Percentiles rank a stretch among this genome's conserved stretches.
These are phyloP conservation scores for Cymbopogon flexuosus DNA, from an alignment of 202 grass and related monocot genomes.

Conservation along the genomic window DNA sequence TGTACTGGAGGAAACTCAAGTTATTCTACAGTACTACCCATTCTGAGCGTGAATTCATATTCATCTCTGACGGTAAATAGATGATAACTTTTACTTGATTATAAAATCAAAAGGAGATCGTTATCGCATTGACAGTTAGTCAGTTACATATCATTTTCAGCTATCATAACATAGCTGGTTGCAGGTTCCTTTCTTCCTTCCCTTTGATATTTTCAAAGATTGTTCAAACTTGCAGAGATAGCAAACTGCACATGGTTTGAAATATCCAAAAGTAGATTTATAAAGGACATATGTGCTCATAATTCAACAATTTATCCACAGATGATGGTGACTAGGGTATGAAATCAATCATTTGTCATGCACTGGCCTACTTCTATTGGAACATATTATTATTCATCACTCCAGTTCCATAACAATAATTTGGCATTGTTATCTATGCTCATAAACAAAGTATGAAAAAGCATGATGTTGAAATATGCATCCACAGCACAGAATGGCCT, in stretches of 20 bases:
- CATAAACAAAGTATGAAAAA: neutral
- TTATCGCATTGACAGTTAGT: neutral
- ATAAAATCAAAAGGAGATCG: neutral
- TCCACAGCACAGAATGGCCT: neutral
- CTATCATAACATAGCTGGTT: neutral
- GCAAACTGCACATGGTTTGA: constrained; percentile 18
- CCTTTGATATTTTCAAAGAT: constrained; percentile 3
- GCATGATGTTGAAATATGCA: neutral
- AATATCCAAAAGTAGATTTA: neutral
- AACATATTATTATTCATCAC: constrained; percentile 10
- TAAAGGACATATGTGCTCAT: neutral
- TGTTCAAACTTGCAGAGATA: neutral
- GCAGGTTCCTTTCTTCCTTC: neutral
- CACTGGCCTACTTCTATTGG: neutral
- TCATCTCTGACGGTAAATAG: neutral
- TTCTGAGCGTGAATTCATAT: neutral
- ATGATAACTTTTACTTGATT: neutral
- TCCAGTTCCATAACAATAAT: neutral
- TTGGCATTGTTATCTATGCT: neutral
- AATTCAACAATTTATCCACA: constrained; percentile 25
- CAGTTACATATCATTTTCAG: neutral
- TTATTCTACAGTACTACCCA: neutral
- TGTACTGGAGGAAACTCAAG: neutral
- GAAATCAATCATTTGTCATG: constrained; percentile 3
- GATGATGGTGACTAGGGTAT: neutral